Base-by-base conservation (phyloP, 2,329 filamentous ascomycete species). In the Fusarium tjaetaba region DNA sequence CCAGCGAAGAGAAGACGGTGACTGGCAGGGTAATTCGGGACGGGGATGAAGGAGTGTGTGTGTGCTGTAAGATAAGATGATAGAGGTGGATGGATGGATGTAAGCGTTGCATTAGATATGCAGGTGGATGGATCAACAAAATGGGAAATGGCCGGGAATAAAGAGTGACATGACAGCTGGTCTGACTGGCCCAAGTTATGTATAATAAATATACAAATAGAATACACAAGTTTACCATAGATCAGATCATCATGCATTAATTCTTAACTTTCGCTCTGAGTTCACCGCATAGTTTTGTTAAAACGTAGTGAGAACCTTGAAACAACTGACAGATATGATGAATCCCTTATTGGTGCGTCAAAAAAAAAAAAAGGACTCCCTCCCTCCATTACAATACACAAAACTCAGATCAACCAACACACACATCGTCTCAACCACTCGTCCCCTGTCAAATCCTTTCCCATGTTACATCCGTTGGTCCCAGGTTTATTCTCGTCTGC, bases 311-410 rank as follows among this genome's bases (percentile, higher is more conserved):
- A 39, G 11, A 28, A 18, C 20, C 18, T 16, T 39, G 20, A 53
- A 26, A 8, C 11, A 36, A 36, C 11, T 14, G 16, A 7, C 10
- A 15, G 34, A 24, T 18, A 18, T 15, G 2, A 28, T n/a, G 22
- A 10, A 15, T 34, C 6, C 26, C 14, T 30, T 32, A 72, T 69
- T 71, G 68, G 69, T 68, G 69, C 65, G 39, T 52, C 41, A 72
- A 65, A 32, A 38, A 11, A 14, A 41, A 10, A 32, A 38, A 11
- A 14, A 41, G 8, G 11, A 34, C 22, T 48, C 22, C 42, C 48
- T 64, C 28, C 60, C n/a, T 65, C 28, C 24, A 46, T 18, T 36
- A 36, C 36, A 36, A 36, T 18, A 7, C 28, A 8, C 24, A 55
- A 16, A 38, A 26, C 62, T 7, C 52, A 58, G 36, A 24, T 59